Evolutionary conservation across 2,329 filamentous ascomycete genomes (phyloP).

Genomic region (Metarhizium robertsii): DNA sequence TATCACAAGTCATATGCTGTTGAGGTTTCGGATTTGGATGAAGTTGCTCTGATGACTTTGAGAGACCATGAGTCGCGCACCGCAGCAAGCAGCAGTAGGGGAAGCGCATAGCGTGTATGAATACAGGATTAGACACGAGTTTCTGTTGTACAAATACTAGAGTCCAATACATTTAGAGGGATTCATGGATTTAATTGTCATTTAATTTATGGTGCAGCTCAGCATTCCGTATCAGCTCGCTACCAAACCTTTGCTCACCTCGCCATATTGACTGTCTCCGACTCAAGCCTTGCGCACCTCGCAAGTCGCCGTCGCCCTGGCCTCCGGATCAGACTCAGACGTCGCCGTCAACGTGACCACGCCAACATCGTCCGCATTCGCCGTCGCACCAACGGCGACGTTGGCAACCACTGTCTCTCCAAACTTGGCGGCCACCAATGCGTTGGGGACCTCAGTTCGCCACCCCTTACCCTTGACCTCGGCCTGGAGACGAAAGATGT

Average conservation of each 20-base stretch:
- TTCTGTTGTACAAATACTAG: neutral
- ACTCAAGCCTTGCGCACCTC: conserved; percentile 15
- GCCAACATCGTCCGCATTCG: conserved; percentile 18
- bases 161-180: neutral
- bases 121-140: neutral
- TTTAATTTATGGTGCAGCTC: too few species aligned
- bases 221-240: too few species aligned
- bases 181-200: too few species aligned
- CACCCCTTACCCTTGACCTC: conserved; percentile 34
- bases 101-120: neutral
- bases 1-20: conserved; percentile 2
- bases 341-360: conserved; percentile 33
- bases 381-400: too few species aligned
- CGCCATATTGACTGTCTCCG: neutral
- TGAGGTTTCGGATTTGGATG: neutral
- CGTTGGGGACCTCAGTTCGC: conserved; percentile 30
- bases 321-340: conserved; percentile 32
- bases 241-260: neutral
- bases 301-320: conserved; percentile 20
- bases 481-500: conserved; percentile 38
- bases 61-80: neutral
- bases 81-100: neutral
- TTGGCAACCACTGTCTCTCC: too few species aligned
- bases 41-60: neutral
- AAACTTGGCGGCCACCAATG: too few species aligned